Conservation (phyloP, 2,329 filamentous ascomycete genomes). For the Coniochaeta ligniaria region DNA sequence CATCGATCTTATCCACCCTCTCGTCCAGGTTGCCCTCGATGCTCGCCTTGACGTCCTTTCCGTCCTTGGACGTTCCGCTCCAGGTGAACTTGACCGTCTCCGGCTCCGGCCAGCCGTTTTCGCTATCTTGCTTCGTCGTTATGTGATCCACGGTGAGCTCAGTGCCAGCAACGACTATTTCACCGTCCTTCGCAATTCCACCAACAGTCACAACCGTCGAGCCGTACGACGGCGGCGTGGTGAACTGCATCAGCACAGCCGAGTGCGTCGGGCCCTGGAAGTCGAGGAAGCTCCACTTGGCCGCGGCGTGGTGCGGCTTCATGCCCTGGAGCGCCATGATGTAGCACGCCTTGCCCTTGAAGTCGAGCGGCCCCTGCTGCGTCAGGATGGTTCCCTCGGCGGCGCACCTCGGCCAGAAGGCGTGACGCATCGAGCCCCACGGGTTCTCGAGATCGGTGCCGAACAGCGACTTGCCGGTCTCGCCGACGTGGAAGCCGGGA, state of each 20-base stretch:
- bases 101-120: constrained; percentile 87
- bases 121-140: constrained; percentile 60
- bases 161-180: constrained; percentile 68
- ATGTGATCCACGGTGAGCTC: constrained; percentile 62
- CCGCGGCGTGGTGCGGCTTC: constrained; percentile 96
- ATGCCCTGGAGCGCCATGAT: constrained; percentile 89
- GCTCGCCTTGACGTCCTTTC: constrained; percentile 61
- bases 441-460: constrained; percentile 80
- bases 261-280: constrained; percentile 86
- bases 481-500: constrained; percentile 79
- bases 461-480: constrained; percentile 75
- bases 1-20: constrained; percentile 76
- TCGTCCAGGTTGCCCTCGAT: constrained; percentile 63
- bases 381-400: constrained; percentile 81
- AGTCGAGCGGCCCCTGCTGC: constrained; percentile 71
- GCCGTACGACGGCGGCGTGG: constrained; percentile 87
- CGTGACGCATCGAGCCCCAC: constrained; percentile 88
- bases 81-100: constrained; percentile 68
- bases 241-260: constrained; percentile 92
- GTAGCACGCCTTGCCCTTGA: constrained; percentile 74
- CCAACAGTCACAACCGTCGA: constrained; percentile 78
- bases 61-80: constrained; percentile 71
- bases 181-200: constrained; percentile 71
- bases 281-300: constrained; percentile 87
- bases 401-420: constrained; percentile 85